Evolutionary conservation across 2,329 filamentous ascomycete species (phyloP), one percentile per base, ranked within the genome.

Genomic region (Venturia nashicola): DNA sequence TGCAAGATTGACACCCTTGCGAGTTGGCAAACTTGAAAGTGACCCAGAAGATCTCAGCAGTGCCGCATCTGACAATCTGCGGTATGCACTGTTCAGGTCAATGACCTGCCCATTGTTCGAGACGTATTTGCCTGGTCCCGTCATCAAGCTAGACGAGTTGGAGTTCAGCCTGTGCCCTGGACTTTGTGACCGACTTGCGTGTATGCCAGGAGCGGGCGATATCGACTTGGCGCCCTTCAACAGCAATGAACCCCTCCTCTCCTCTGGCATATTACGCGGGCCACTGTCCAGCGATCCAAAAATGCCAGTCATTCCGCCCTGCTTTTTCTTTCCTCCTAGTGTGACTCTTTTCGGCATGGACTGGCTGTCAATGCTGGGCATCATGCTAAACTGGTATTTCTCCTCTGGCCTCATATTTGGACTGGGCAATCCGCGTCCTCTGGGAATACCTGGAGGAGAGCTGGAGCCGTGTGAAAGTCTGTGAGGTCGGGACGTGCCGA

Each of bases 11-110:
- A 73, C 74, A 20, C 72, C 74, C 68, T 86, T 87, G 61, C 83
- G 81, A 67, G 67, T 71, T n/a, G 86, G 81, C 27, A 90, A 76
- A 61, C 80, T 78, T 7, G 86, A 81, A 40, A 93, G 75, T 61
- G 79, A 83, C 36, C 88, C 86, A 20, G 83, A 81, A 5, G 86
- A 85, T 39, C 80, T 81, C 3, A 84, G 79, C 54, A 92, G 75
- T 61, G 86, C 86, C 12, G 87, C 87, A 71, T 92, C 87, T 1
- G 88, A 90, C 20, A 91, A 76, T 65, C 84, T 82, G 61, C 86
- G 81, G 71, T 91, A 90, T 4, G 88, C 86, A 67, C 79, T 87
- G 65, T 82, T 84, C 74, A 89, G 83, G 70, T 91, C 87, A 61
- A 91, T 76, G 1, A 83, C 72, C 59, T 82, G 80, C 12, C 84